Evolutionary conservation across 1,284 basidiomycete genomes (phyloP).

Genomic region (Trichosporon sp.): DNA sequence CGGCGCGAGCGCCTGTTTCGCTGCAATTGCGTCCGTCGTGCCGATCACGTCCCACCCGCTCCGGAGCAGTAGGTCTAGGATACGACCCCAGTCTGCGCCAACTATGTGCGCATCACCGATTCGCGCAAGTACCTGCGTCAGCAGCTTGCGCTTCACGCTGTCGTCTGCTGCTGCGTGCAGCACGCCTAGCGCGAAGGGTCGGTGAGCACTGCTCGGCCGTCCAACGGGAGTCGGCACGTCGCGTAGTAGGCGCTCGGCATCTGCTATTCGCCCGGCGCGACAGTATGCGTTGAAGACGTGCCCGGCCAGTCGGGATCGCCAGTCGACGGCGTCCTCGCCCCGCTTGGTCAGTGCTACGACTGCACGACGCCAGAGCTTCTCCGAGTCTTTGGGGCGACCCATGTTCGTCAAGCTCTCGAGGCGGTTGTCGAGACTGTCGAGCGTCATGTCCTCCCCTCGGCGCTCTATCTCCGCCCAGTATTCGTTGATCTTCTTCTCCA

Average conservation of each 20-base stretch:
- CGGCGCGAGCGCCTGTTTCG: not conserved
- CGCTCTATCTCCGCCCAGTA: not conserved
- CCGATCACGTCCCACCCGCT: not conserved
- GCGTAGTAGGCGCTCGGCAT: not conserved
- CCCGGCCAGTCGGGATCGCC: not conserved
- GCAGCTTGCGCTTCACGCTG: not conserved
- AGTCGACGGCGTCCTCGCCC: not conserved
- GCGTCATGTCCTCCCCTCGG: not conserved
- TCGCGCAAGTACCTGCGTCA: not conserved
- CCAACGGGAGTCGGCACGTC: not conserved
- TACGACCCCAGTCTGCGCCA: not conserved
- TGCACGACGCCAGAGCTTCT: not conserved
- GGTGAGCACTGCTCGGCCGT: not conserved
- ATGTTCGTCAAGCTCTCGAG: not conserved
- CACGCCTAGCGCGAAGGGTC: not conserved
- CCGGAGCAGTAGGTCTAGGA: conserved; percentile 10
- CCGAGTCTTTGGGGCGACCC: not conserved
- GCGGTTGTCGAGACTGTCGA: not conserved
- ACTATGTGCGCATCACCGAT: not conserved
- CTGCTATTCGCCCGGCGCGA: not conserved
- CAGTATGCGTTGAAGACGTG: not conserved
- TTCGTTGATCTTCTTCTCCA: not conserved
- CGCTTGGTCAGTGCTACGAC: not conserved
- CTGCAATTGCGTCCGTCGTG: not conserved
- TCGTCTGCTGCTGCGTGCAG: not conserved